Evolutionary conservation across 2,329 filamentous ascomycete species (phyloP).

Genomic region (Fusarium papillatum): DNA sequence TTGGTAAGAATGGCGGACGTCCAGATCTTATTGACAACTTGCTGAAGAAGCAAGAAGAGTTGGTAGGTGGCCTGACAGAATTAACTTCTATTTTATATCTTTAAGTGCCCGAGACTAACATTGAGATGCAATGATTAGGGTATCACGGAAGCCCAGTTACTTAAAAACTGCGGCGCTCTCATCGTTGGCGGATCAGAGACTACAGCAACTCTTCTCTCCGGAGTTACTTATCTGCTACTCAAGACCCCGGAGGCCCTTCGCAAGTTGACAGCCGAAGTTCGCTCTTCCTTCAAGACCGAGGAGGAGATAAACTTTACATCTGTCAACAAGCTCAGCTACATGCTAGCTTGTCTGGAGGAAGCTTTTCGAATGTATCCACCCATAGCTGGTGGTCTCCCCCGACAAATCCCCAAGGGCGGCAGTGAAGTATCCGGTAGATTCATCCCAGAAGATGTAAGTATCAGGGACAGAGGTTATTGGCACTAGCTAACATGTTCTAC

Average conservation of each 20-base stretch:
- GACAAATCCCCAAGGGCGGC: not conserved
- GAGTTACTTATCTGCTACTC: slow-evolving; percentile 44
- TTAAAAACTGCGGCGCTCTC: slow-evolving; percentile 8
- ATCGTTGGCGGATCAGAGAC: slow-evolving; percentile 50
- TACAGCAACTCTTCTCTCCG: slow-evolving; percentile 47
- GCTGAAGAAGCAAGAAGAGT: not conserved
- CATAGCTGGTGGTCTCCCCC: not conserved
- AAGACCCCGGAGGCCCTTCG: slow-evolving; percentile 45
- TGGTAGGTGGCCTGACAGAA: not conserved
- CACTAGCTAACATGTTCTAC: not conserved
- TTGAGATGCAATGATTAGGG: not conserved
- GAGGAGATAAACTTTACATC: slow-evolving; percentile 25
- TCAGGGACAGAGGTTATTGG: not conserved
- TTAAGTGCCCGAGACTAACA: not conserved
- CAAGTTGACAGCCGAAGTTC: slow-evolving; percentile 52
- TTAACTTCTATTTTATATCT: not conserved
- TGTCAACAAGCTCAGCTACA: slow-evolving; percentile 21
- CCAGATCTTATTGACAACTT: not conserved
- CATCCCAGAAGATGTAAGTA: not conserved
- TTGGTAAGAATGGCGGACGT: not conserved
- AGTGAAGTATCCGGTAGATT: not conserved
- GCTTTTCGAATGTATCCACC: slow-evolving; percentile 21
- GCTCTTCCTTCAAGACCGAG: slow-evolving; percentile 13
- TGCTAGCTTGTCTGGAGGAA: slow-evolving; percentile 17
- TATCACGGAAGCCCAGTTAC: not conserved